Conservation (phyloP, 495 filamentous ascomycete genomes). For the Penicillium robsamsonii region DNA sequence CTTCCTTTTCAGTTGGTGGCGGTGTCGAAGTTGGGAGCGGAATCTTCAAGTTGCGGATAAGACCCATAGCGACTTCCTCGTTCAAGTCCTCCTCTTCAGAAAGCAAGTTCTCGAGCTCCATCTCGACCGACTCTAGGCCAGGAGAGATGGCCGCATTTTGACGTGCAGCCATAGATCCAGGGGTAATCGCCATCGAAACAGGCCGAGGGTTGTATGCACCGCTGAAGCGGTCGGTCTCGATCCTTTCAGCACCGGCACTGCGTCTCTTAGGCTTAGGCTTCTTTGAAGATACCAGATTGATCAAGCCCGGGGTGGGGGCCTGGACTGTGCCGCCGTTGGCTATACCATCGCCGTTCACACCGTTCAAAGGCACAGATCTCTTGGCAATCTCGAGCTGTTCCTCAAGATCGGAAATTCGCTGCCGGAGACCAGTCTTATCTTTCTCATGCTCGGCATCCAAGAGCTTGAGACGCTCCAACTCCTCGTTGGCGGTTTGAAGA, state of each 20-base stretch:
- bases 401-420: constrained; percentile 85
- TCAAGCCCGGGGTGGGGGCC: constrained; percentile 69
- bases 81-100: constrained; percentile 94
- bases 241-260: constrained; percentile 86
- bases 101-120: constrained; percentile 88
- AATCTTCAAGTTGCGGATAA: constrained; percentile 95
- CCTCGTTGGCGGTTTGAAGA: constrained; percentile 68
- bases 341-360: constrained; percentile 57
- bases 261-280: constrained; percentile 96
- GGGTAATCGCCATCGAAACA: constrained; percentile 81
- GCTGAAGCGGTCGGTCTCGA: constrained; percentile 81
- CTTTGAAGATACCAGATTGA: constrained; percentile 96
- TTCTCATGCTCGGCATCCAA: constrained; percentile 68
- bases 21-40: constrained; percentile 79
- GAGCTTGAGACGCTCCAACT: constrained; percentile 72
- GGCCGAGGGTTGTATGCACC: constrained; percentile 90
- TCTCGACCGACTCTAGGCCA: constrained; percentile 82
- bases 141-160: constrained; percentile 70
- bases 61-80: constrained; percentile 91
- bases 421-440: constrained; percentile 78
- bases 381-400: constrained; percentile 89
- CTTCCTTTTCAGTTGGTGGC: constrained; percentile 93
- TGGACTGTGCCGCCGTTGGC: constrained; percentile 61
- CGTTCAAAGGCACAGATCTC: constrained; percentile 56
- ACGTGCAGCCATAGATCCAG: constrained; percentile 59